Percentiles rank a stretch among this genome's conserved stretches.
phyloP scores from a whole-genome alignment of 257 asterid genomes.

The Oldenlandia corymbosa region DNA sequence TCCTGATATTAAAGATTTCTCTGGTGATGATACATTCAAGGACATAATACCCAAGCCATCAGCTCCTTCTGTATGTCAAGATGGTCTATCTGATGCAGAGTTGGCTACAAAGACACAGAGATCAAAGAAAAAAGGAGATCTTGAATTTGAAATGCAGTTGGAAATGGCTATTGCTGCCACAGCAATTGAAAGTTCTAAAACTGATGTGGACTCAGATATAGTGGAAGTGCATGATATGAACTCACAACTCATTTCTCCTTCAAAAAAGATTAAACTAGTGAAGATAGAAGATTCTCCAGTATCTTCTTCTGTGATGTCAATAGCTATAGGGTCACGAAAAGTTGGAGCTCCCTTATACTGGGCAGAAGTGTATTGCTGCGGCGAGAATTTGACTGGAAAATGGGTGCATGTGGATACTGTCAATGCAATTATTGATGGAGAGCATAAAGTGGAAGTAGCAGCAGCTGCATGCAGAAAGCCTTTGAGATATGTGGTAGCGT shows the following conservation, averaged over 20 bases:
- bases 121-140: conserved; percentile 76
- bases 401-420: conserved; percentile 95
- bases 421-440: conserved; percentile 79
- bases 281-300: conserved; percentile 44
- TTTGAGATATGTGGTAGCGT: conserved; percentile 87
- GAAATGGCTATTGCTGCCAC: conserved; percentile 88
- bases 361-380: conserved; percentile 89
- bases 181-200: conserved; percentile 39
- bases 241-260: conserved; percentile 32
- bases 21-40: conserved; percentile 23
- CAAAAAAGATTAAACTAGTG: conserved; percentile 42
- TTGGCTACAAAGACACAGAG: conserved; percentile 27
- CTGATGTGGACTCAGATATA: conserved; percentile 21
- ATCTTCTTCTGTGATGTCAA: conserved; percentile 56
- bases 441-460: conserved; percentile 83
- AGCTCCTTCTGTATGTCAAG: conserved; percentile 32
- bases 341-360: conserved; percentile 93
- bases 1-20: conserved; percentile 20
- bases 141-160: conserved; percentile 87
- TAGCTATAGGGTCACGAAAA: conserved; percentile 83
- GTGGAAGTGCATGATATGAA: conserved; percentile 35
- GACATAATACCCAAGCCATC: conserved; percentile 29
- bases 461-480: conserved; percentile 87
- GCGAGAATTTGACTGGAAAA: conserved; percentile 84
- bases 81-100: conserved; percentile 34